A percentile compares a stretch with the other conserved stretches of the same genome.
phyloP scores from a whole-genome alignment of 306 rosid genomes.

The Arachis hypogaea region DNA sequence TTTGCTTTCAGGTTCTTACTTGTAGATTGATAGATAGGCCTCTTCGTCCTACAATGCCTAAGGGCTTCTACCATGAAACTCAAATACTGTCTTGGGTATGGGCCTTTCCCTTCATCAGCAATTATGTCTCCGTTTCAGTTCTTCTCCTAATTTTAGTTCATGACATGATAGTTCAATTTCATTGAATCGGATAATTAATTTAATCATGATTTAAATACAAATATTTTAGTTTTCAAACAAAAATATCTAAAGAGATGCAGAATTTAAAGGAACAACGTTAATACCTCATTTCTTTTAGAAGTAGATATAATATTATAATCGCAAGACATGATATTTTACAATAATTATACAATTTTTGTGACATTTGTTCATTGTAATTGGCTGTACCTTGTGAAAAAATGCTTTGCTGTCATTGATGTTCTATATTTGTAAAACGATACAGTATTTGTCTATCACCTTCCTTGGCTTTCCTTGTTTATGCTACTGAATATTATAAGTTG shows the following conservation, averaged over 20 bases:
- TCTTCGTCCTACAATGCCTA: constrained; percentile 90
- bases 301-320: no score
- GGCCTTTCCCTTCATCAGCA: constrained; percentile 24
- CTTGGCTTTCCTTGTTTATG: constrained; percentile 17
- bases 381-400: neutral
- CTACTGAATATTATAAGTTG: constrained; percentile 20
- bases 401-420: neutral
- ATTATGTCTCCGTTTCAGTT: constrained; percentile 30
- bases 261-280: no score
- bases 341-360: neutral
- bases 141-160: constrained; percentile 10
- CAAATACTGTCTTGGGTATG: constrained; percentile 96
- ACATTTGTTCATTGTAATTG: neutral
- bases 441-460: neutral
- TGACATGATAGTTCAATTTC: neutral
- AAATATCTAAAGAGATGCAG: no score
- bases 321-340: neutral
- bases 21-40: constrained; percentile 99
- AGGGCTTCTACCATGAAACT: constrained; percentile 95
- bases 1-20: constrained; percentile 82
- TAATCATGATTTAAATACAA: no score
- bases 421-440: neutral
- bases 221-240: no score
- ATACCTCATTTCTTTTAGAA: no score
- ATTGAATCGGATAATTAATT: neutral